Evolutionary conservation across 257 asterid species (phyloP), one percentile per base, ranked within the genome.

Genomic region (Schizonepeta tenuifolia): DNA sequence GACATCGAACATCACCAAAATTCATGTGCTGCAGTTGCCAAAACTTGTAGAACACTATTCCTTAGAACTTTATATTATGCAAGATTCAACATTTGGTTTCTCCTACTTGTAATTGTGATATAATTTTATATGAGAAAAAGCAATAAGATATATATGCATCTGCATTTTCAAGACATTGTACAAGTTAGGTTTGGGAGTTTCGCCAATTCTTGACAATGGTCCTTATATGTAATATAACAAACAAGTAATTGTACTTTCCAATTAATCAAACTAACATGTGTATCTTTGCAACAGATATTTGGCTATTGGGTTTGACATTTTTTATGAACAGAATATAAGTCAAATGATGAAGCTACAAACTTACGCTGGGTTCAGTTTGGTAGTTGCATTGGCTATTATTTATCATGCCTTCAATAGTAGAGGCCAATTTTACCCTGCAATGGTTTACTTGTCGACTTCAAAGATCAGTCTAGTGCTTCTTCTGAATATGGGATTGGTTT

Each of bases 391-490:
- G 44, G 85, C 92, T 69, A 85, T 86, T 43, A 66, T 90, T 62
- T 90, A 86, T 76, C 95, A 93, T 70, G 96, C 95, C 64, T 93
- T 90, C 56, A 76, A 68, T 67, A 85, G 92, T 57, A 90, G 97
- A 84, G 86, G 89, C 40, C 98, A 93, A 67, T 93, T 93, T 82
- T 93, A 93, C 85, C 98, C 98, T 2, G 91, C 98, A 75, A 88
- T 88, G 93, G 90, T 90, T 68, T 83, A 93, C 80, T 74, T 93
- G 53, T 90, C 98, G 1, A 89, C 96, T 68, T 90, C 98, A 55
- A 93, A 93, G 86, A 90, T 93, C 81, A 81, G 95, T 78, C 70
- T 86, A 85, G 95, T 87, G 70, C 82, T 89, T 77, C 90, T 93
- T 66, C 83, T 90, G 85, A 93, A 93, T 69, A 87, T 83, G 92